Evolutionary conservation across 441 rosid genomes (phyloP).

Genomic region (Erodium chrysanthum): DNA sequence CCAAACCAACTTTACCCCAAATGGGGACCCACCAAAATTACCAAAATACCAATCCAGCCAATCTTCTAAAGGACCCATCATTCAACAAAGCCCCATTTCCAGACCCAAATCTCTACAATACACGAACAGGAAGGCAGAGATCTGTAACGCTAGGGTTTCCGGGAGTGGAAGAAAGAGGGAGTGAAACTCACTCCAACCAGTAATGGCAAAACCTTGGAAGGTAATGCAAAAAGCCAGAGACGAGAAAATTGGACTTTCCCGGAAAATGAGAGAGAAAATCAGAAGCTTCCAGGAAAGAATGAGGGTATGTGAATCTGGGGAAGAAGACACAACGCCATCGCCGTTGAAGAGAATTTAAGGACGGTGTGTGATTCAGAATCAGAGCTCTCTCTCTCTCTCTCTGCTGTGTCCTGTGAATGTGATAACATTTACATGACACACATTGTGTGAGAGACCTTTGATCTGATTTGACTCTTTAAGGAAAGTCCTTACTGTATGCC

Average conservation of each 20-base stretch:
- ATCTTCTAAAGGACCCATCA: slow-evolving; percentile 16
- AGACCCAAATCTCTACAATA: slow-evolving; percentile 13
- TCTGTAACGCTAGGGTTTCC: background rate
- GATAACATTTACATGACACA: background rate
- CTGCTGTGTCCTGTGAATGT: background rate
- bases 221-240: background rate
- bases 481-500: background rate
- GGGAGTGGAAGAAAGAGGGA: background rate
- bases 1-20: slow-evolving; percentile 17
- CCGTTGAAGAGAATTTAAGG: background rate
- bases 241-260: background rate
- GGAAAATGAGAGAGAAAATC: slow-evolving; percentile 1
- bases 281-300: background rate
- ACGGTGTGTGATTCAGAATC: background rate
- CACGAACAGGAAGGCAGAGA: background rate
- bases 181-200: background rate
- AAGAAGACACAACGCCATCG: background rate
- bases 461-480: background rate
- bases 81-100: slow-evolving; percentile 10
- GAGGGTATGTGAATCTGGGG: slow-evolving; percentile 1
- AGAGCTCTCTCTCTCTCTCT: slow-evolving; percentile 2
- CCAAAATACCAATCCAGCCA: slow-evolving; percentile 17
- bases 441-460: background rate
- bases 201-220: background rate
- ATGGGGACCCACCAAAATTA: slow-evolving; percentile 25